Base-by-base conservation (phyloP, 257 asterid genomes). In the Leonotis leonurus region DNA sequence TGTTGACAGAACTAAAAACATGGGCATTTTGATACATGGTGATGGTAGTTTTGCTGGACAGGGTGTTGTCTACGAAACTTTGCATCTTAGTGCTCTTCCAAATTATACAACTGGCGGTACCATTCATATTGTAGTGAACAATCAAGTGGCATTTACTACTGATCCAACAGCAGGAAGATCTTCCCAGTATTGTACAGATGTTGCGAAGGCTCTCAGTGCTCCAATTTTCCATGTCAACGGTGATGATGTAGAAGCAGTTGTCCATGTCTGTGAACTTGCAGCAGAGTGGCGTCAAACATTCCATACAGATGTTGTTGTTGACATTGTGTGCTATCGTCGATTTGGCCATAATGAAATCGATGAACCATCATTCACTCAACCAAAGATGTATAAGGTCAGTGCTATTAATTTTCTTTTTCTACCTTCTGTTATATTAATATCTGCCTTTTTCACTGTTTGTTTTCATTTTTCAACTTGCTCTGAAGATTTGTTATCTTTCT, bases 31-130 rank as follows among this genome's bases (percentile, higher is more conserved):
- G 81, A 82, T 90, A 72, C 95, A 90, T 40, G 97, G 97, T 13
- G 97, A 90, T 74, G 97, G 97, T 48, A 90, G 97, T 80, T 90
- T 90, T 67, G 91, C 97, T 40, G 97, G 97, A 37, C 97, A 90
- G 79, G 97, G 97, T 57, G 97, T 90, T 75, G 97, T 90, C 21
- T 90, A 90, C 13, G 95, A 90, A 76, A 90, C 97, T 32, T 75
- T 90, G 81, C 97, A 90, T 87, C 91, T 90, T 52, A 90, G 95
- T 72, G 97, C 95, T 67, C 95, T 90, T 73, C 97, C 97, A 60
- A 90, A 90, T 72, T 90, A 90, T 75, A 80, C 95, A 56, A 90
- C 97, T 32, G 97, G 97, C 32, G 94, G 90, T 25, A 85, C 94
- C 29, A 80, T 85, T 61, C 94, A 85, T 74, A 83, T 85, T 43